phyloP scores from a whole-genome alignment of 2,329 filamentous ascomycete species.

The Colletotrichum sojae region DNA sequence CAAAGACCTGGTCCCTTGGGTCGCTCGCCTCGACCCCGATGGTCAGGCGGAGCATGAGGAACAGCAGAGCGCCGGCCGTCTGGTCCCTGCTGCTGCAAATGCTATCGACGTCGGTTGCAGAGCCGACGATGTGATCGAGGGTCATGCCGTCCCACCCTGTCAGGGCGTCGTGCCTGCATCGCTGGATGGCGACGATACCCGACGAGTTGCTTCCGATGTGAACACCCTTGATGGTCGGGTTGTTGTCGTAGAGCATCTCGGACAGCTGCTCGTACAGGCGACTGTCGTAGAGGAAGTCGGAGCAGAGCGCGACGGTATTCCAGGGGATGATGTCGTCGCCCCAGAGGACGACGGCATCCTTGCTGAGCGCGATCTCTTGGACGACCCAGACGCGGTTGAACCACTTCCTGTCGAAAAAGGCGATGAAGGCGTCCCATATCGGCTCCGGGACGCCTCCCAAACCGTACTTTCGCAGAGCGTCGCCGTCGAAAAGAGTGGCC shows the following conservation, averaged over 20 bases:
- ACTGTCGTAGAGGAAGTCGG: slow-evolving; percentile 30
- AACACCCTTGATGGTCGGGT: slow-evolving; percentile 18
- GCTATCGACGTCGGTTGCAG: no score
- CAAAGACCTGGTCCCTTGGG: slow-evolving; percentile 39
- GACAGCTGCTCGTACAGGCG: slow-evolving; percentile 30
- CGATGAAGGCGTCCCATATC: slow-evolving; percentile 34
- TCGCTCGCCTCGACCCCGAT: slow-evolving; percentile 40
- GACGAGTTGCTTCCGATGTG: slow-evolving; percentile 25
- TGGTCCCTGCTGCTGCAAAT: not conserved
- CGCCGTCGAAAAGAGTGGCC: slow-evolving; percentile 1
- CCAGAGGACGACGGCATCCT: slow-evolving; percentile 38
- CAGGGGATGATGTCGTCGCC: slow-evolving; percentile 31
- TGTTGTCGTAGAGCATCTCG: slow-evolving; percentile 27
- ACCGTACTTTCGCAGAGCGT: slow-evolving; percentile 10
- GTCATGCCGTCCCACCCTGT: slow-evolving; percentile 21
- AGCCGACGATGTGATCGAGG: slow-evolving; percentile 27
- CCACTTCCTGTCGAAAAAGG: slow-evolving; percentile 40
- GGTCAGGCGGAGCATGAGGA: slow-evolving; percentile 37
- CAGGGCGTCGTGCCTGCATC: slow-evolving; percentile 21
- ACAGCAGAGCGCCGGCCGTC: slow-evolving; percentile 33
- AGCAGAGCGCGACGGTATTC: slow-evolving; percentile 29
- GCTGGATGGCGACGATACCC: slow-evolving; percentile 33
- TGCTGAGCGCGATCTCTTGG: slow-evolving; percentile 39
- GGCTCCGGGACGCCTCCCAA: slow-evolving; percentile 1
- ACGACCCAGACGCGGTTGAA: slow-evolving; percentile 42